Base-by-base conservation (phyloP, 306 rosid genomes). In the Biancaea sappan region DNA sequence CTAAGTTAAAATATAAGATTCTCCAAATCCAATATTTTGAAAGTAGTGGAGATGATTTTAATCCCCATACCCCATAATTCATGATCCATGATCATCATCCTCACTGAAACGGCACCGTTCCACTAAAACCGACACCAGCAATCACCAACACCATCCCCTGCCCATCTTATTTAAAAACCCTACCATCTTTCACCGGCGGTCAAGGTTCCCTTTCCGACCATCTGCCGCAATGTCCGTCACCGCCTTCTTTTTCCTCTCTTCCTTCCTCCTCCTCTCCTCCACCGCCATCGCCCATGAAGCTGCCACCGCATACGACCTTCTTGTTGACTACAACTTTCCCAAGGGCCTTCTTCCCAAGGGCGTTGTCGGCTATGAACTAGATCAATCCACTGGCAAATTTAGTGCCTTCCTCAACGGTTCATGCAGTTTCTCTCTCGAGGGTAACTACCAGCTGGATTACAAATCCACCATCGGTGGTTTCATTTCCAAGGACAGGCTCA, bases 301-400 rank as follows among this genome's bases (percentile, higher is more conserved):
- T 0, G 69, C 38, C 22, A 71, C 98, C 21, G 95, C 79, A n/a
- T 91, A 93, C 75, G 93, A 88, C 0, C 54, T 72, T 21, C 79
- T 93, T 18, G 74, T 53, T 16, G 79, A 70, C 35, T 93, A 69
- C 70, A 40, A 82, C 63, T 86, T 93, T 31, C 98, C 98, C 7
- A 60, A 51, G 14, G 98, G 98, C 3, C 65, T 93, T 10, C 93
- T 93, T 51, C 98, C 98, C 0, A 79, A 87, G 25, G 96, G 97
- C 16, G 77, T 80, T 1, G 32, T 47, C 1, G 83, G 82, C 24
- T 93, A 88, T 81, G 82, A 86, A 5, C 69, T 91, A 21, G 87
- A 89, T 48, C 62, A 40, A 54, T 50, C 74, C 31, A 86, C 22
- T 12, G 98, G 98, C 0, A 62, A 68, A 48, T 93, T 87, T 73